These are phyloP conservation scores for Phytophthora kernoviae DNA, from an alignment of 352 stramenopile species.

Conservation along the genomic window DNA sequence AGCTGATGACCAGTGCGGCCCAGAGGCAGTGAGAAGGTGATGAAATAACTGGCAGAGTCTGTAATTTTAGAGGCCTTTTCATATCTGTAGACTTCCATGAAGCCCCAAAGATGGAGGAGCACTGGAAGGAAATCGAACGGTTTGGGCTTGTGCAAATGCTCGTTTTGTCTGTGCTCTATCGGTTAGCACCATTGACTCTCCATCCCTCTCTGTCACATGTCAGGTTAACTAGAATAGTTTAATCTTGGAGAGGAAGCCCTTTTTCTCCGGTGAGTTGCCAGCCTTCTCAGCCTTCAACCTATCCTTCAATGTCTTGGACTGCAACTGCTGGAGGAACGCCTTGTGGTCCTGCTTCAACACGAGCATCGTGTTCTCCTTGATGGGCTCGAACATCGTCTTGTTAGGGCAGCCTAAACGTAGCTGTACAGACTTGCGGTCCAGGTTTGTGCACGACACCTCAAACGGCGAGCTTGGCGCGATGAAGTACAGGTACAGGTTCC, in stretches of 20 bases:
- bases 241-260: conserved; percentile 77
- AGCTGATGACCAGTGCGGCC: conserved; percentile 31
- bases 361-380: conserved; percentile 87
- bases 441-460: conserved; percentile 84
- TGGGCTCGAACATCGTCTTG: conserved; percentile 84
- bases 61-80: conserved; percentile 31
- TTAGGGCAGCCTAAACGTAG: conserved; percentile 78
- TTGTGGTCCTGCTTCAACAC: conserved; percentile 88
- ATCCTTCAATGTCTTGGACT: conserved; percentile 79
- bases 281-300: conserved; percentile 68
- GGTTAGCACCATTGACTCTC: conserved; percentile 8
- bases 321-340: conserved; percentile 70
- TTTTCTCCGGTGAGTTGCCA: conserved; percentile 42
- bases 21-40: conserved; percentile 21
- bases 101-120: too few relatives aligned
- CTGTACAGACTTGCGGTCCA: conserved; percentile 84
- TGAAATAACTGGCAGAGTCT: conserved; percentile 2
- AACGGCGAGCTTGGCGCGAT: conserved; percentile 74
- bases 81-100: background rate
- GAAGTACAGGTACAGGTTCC: conserved; percentile 85
- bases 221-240: conserved; percentile 51
- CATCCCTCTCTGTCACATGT: background rate
- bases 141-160: conserved; percentile 20
- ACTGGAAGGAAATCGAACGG: conserved; percentile 20
- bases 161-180: conserved; percentile 5